Percentiles rank a stretch among this genome's conserved stretches.
Conservation (phyloP, 139 green algal genomes). For the Klebsormidium nitens region DNA sequence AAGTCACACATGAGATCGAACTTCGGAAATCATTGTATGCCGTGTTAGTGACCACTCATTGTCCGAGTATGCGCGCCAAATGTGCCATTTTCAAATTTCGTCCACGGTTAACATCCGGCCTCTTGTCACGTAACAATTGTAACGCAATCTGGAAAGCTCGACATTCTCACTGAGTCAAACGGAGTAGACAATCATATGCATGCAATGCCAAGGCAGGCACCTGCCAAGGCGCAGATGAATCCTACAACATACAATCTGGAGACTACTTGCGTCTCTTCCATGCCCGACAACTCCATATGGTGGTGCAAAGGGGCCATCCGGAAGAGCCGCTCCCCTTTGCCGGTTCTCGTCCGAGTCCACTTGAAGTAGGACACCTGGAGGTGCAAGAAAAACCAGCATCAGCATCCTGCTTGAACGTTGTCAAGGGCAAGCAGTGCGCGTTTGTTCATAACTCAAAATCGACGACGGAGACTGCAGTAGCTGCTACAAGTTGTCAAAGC, state of each 20-base stretch:
- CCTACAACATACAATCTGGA: slow-evolving; percentile 2
- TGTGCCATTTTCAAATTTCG: too few species aligned
- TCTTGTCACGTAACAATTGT: too few species aligned
- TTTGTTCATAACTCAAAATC: slow-evolving; percentile 4
- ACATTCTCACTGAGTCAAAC: too few species aligned
- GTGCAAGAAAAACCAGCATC: neutral
- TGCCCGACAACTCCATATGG: slow-evolving; percentile 37
- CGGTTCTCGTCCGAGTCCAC: slow-evolving; percentile 26
- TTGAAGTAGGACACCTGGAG: slow-evolving; percentile 48
- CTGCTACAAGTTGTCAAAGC: neutral
- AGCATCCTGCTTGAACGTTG: neutral
- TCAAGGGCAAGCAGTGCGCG: neutral
- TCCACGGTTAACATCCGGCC: too few species aligned
- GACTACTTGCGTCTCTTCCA: slow-evolving; percentile 25
- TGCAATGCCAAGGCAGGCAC: neutral
- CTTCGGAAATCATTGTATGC: too few species aligned
- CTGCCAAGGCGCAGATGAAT: slow-evolving; percentile 5
- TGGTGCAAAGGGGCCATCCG: slow-evolving; percentile 43
- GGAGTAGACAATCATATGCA: too few species aligned
- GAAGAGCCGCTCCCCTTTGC: slow-evolving; percentile 34
- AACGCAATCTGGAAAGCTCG: too few species aligned
- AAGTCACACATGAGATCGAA: too few species aligned
- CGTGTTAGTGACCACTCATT: too few species aligned
- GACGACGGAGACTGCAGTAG: neutral
- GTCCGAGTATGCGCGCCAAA: too few species aligned